phyloP scores from a whole-genome alignment of 2,329 filamentous ascomycete genomes.

The Fonsecaea pedrosoi region DNA sequence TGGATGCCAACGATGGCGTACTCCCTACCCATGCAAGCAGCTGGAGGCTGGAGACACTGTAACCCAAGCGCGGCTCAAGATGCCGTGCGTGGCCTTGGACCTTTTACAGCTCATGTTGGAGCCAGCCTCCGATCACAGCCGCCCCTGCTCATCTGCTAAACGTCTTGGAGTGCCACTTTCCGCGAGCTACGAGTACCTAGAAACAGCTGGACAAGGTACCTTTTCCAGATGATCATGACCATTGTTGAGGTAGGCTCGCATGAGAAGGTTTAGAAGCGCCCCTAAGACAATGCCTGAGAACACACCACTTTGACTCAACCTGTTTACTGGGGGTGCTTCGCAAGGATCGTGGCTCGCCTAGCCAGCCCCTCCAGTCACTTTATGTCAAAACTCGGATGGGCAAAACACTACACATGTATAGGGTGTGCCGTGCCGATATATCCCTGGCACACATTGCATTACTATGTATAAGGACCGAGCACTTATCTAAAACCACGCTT shows the following conservation, averaged over 20 bases:
- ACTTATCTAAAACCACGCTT: no score
- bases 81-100: background rate
- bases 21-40: background rate
- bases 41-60: background rate
- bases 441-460: background rate
- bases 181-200: background rate
- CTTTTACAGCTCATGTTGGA: background rate
- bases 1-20: no score
- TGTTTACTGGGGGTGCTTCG: background rate
- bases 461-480: background rate
- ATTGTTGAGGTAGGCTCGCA: background rate
- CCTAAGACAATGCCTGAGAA: background rate
- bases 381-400: background rate
- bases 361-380: background rate
- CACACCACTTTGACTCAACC: background rate
- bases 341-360: background rate
- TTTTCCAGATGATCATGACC: background rate
- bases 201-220: background rate
- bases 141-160: background rate
- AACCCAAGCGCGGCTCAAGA: background rate
- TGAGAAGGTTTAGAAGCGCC: background rate
- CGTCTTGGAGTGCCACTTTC: background rate
- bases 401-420: background rate
- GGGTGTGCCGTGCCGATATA: background rate
- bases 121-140: background rate